Conservation (phyloP, 768 basidiomycete genomes). For the Hortiboletus flavorubellus region DNA sequence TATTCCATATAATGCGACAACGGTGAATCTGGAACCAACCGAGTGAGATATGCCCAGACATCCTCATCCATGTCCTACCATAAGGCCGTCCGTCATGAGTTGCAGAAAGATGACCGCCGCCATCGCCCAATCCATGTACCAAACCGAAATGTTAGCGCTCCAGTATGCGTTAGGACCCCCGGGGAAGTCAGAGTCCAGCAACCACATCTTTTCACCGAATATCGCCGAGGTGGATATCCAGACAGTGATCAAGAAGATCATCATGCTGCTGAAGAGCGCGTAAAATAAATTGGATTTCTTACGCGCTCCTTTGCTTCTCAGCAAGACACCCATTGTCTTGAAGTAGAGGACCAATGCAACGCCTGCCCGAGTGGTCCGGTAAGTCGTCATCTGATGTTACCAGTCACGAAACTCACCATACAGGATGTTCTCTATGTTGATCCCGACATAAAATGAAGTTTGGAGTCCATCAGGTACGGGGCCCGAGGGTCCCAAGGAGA, state of each 20-base stretch:
- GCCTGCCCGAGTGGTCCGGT: constrained; percentile 9
- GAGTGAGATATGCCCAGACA: background rate
- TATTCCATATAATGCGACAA: constrained; percentile 35
- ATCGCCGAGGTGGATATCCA: constrained; percentile 21
- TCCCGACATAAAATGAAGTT: constrained; percentile 13
- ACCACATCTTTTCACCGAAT: constrained; percentile 36
- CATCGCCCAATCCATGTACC: constrained; percentile 30
- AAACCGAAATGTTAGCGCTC: constrained; percentile 17
- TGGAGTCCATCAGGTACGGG: constrained; percentile 3
- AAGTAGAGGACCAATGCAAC: constrained; percentile 25
- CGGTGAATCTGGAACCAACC: constrained; percentile 36
- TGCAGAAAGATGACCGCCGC: constrained; percentile 27
- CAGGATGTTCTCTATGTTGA: constrained; percentile 17
- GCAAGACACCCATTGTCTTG: constrained; percentile 13
- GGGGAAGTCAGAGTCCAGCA: constrained; percentile 30
- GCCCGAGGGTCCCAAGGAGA: background rate
- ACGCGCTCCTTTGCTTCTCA: background rate
- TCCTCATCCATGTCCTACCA: constrained; percentile 7
- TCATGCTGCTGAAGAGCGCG: constrained; percentile 22
- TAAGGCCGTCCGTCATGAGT: constrained; percentile 34
- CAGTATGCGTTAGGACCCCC: constrained; percentile 36
- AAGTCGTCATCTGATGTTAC: background rate
- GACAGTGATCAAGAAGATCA: constrained; percentile 30
- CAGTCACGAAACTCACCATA: constrained; percentile 17
- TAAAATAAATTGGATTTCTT: constrained; percentile 19